Base-by-base conservation (phyloP, 768 basidiomycete genomes). In the Sistotremastrum suecicum region DNA sequence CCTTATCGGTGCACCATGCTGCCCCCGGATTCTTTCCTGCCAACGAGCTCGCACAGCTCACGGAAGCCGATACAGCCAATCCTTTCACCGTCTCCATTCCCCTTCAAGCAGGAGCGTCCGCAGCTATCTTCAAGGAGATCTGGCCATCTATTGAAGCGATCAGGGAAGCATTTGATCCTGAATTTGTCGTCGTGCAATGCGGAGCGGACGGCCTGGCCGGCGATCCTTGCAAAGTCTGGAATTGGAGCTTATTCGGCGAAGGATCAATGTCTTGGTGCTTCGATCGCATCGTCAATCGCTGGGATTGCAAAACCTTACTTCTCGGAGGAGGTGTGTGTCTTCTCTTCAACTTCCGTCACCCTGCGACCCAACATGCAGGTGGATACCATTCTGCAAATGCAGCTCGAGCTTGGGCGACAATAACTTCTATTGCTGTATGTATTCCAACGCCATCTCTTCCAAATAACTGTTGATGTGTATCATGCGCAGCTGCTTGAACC, bases 131-230 rank as follows among this genome's bases (percentile, higher is more conserved):
- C 54, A 57, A 60, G 0, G 64, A 72, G 1, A 64, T 90, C 20
- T 90, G 83, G 79, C 58, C 66, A 0, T 58, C 42, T 0, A 58
- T 72, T 39, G 77, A 86, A 52, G 60, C 60, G 3, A 63, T 91
- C 28, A 72, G 62, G 48, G 63, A 68, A 8, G 67, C 71, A 0
- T 91, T 83, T 58, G 55, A 64, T 3, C 91, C 91, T 0, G 83
- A 92, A 52, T 86, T 74, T 53, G 59, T 88, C 9, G 71, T 94
- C 0, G 55, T 95, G 0, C 90, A 95, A 55, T 88, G 89, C 47
- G 92, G 92, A 2, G 76, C 78, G 1, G 92, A 97, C 52, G 87
- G 79, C 0, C 70, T 98, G 3, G 79, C 87, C 1, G 87, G 83
- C 0, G 92, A 95, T 59, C 81, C 83, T 1, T 79, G 80, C 61